phyloP scores from a whole-genome alignment of 345 rosid species.

The Turritis glabra region DNA sequence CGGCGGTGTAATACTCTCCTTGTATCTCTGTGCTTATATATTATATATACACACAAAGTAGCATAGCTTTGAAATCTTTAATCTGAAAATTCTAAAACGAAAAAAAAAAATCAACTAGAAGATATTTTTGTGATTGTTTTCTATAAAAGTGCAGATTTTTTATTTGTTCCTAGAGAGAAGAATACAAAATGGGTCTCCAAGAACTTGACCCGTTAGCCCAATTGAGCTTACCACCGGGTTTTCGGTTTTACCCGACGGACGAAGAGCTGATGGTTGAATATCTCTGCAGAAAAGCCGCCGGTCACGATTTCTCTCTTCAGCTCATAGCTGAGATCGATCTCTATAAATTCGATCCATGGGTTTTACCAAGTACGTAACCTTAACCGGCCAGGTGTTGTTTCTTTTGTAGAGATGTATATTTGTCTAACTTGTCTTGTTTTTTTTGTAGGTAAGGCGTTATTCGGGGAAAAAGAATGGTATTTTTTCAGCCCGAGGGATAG shows the following conservation, averaged over 20 bases:
- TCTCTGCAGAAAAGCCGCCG: conserved; percentile 80
- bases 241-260: conserved; percentile 93
- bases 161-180: background rate
- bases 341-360: conserved; percentile 95
- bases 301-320: conserved; percentile 63
- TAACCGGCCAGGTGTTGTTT: conserved; percentile 8
- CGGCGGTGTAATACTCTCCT: conserved; percentile 11
- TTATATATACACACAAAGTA: background rate
- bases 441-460: conserved; percentile 70
- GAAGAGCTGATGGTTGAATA: conserved; percentile 94
- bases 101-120: background rate
- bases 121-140: background rate
- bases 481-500: conserved; percentile 92
- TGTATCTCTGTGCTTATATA: background rate
- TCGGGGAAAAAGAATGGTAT: conserved; percentile 97
- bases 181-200: conserved; percentile 58
- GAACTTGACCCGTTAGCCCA: conserved; percentile 75
- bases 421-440: background rate
- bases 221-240: conserved; percentile 92
- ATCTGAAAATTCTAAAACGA: background rate
- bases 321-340: conserved; percentile 87
- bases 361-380: conserved; percentile 62
- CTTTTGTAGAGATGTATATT: background rate
- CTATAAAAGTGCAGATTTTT: conserved; percentile 4
- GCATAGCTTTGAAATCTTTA: conserved; percentile 19